Evolutionary conservation across 139 green algal genomes (phyloP).

Genomic region (Diplosphaera chodatii): DNA sequence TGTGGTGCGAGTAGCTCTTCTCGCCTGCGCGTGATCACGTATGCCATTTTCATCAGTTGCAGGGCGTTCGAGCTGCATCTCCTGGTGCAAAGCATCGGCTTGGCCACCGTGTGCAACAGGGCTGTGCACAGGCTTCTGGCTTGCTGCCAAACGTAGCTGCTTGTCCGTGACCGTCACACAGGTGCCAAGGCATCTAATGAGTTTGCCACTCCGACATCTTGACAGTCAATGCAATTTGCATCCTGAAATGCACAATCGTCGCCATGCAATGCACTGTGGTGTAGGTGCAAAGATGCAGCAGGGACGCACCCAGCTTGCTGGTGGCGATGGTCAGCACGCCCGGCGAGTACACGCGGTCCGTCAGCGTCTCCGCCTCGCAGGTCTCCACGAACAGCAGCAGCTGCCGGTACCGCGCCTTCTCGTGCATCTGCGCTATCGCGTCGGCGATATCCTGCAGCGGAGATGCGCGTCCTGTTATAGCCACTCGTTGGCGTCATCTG

Average conservation of each 20-base stretch:
- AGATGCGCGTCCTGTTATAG: too few species aligned
- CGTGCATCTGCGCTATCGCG: slow-evolving; percentile 57
- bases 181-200: too few species aligned
- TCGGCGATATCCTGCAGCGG: slow-evolving; percentile 3
- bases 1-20: slow-evolving; percentile 61
- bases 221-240: too few species aligned
- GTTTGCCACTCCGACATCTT: too few species aligned
- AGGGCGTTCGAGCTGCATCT: neutral
- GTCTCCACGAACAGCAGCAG: slow-evolving; percentile 91
- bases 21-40: slow-evolving; percentile 30
- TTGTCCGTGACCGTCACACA: too few species aligned
- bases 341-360: slow-evolving; percentile 44
- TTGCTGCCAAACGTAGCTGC: too few species aligned
- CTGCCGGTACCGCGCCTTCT: slow-evolving; percentile 67
- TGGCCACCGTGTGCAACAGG: too few species aligned
- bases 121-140: too few species aligned
- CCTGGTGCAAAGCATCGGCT: neutral
- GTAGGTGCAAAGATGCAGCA: too few species aligned
- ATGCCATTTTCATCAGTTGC: neutral
- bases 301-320: slow-evolving; percentile 37
- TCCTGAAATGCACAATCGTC: too few species aligned
- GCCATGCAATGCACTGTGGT: too few species aligned
- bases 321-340: slow-evolving; percentile 50
- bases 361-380: slow-evolving; percentile 79
- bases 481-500: too few species aligned